These are phyloP conservation scores for Linderina pennispora DNA, from an alignment of 192 early-diverging fungal genomes.

Conservation along the genomic window DNA sequence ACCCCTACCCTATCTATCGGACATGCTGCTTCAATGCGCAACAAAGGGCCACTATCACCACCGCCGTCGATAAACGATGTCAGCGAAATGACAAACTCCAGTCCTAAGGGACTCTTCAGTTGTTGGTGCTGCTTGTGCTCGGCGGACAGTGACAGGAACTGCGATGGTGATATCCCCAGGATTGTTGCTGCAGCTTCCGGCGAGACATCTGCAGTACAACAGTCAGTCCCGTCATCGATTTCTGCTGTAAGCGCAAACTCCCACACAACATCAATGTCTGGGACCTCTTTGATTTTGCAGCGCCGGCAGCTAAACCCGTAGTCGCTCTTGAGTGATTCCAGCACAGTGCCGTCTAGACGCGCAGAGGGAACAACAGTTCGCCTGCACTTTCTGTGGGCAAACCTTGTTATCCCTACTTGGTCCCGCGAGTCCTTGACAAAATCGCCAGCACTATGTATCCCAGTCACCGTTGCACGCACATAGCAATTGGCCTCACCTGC, in stretches of 20 bases:
- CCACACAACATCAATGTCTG: slow-evolving; percentile 4
- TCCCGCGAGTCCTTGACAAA: slow-evolving; percentile 43
- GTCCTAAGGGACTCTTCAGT: slow-evolving; percentile 9
- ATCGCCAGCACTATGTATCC: too few species aligned
- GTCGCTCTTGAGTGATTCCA: slow-evolving; percentile 14
- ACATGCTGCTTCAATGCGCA: slow-evolving; percentile 32
- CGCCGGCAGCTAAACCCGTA: slow-evolving; percentile 20
- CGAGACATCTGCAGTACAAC: neutral
- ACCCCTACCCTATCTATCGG: too few species aligned
- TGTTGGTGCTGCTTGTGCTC: slow-evolving; percentile 8
- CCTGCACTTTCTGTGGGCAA: slow-evolving; percentile 17
- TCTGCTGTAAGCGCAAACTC: slow-evolving; percentile 9
- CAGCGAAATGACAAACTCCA: slow-evolving; percentile 22
- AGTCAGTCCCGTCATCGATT: slow-evolving; percentile 29
- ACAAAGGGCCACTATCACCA: neutral
- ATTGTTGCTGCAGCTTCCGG: slow-evolving; percentile 12
- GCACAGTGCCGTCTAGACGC: neutral
- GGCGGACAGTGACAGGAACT: slow-evolving; percentile 24
- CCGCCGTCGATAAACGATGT: too few species aligned
- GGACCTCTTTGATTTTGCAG: slow-evolving; percentile 3
- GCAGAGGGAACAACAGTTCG: slow-evolving; percentile 3
- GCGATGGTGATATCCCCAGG: slow-evolving; percentile 18
- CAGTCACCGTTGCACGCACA: too few species aligned
- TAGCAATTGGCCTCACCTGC: slow-evolving; percentile 10
- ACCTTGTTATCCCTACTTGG: slow-evolving; percentile 12